Evolutionary conservation across 208 protist species (phyloP), one percentile per base, ranked within the genome.

Genomic region (Naegleria gruberi): DNA sequence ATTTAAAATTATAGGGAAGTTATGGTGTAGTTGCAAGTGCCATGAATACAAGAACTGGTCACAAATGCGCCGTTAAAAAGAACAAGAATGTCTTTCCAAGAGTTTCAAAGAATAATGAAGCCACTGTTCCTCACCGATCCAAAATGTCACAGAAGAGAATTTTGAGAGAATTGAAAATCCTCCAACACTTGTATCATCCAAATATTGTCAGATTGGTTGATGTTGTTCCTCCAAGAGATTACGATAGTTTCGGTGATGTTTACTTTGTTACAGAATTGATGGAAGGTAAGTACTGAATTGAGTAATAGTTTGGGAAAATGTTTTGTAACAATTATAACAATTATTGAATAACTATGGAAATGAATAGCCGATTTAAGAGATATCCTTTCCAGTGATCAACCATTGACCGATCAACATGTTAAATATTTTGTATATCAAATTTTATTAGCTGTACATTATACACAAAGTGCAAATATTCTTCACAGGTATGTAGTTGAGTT

Each of bases 51-150:
- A 92, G 92, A 45, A 97, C 93, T 19, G 94, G 94, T 0, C 93
- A 95, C 73, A 93, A 98, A 65, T 96, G 99, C 4, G 98, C 98
- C 0, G 90, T 99, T 26, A 99, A 99, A 92, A 99, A 99, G 97
- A 98, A 43, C 98, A 99, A 89, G 98, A 99, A 89, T 98, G 98
- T 26, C 98, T 99, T 89, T 98, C 98, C 10, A 95, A 95, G 42
- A 30, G 30, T 77, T 8, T 37, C 30, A 2, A 99, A 98, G 3
- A 97, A 98, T 19, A 96, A 99, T 73, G 94, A 98, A 47, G 98
- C 99, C 93, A 98, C 99, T 30, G 98, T 97, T 5, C 95, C 99
- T 42, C 34, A 47, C 26, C 40, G 82, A 44, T 51, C 42, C 40
- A 41, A 51, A 51, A 51, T 47, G 40, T 45, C 37, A 46, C 82